Conservation (phyloP, 768 basidiomycete genomes). For the Tulasnella sp. region DNA sequence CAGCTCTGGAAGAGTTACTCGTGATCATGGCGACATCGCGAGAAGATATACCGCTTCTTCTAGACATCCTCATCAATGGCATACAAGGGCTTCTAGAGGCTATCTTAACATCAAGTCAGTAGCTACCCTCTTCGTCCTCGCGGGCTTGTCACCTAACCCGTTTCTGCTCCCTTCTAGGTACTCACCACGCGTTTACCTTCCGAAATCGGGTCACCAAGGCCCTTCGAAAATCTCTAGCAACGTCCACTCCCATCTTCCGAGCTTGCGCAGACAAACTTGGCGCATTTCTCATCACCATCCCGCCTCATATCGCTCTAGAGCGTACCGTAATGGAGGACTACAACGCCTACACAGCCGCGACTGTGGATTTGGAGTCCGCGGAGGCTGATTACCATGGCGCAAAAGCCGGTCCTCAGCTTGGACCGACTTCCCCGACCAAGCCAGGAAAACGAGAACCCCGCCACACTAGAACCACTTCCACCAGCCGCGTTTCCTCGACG, state of each 20-base stretch:
- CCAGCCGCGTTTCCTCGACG: not conserved
- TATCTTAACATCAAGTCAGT: not conserved
- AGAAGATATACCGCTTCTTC: not conserved
- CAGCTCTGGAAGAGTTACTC: not conserved
- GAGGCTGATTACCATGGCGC: not conserved
- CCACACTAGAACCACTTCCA: not conserved
- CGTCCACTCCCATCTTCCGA: not conserved
- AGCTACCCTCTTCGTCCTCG: too few relatives aligned
- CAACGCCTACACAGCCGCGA: not conserved
- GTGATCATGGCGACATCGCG: not conserved
- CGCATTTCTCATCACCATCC: not conserved
- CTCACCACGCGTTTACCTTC: not conserved
- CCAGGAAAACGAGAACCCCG: not conserved
- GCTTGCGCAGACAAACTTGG: not conserved
- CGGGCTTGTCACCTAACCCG: too few relatives aligned
- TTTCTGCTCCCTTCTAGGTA: not conserved
- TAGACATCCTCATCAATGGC: not conserved
- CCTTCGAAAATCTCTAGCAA: not conserved
- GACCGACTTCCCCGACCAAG: not conserved
- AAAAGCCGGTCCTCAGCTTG: not conserved
- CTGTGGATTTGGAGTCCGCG: not conserved
- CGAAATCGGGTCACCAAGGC: not conserved
- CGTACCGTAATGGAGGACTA: not conserved
- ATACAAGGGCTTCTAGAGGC: not conserved
- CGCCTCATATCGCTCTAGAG: not conserved